Base-by-base conservation (phyloP, 176 grass and related monocot genomes). In the Rhynchospora pubera region DNA sequence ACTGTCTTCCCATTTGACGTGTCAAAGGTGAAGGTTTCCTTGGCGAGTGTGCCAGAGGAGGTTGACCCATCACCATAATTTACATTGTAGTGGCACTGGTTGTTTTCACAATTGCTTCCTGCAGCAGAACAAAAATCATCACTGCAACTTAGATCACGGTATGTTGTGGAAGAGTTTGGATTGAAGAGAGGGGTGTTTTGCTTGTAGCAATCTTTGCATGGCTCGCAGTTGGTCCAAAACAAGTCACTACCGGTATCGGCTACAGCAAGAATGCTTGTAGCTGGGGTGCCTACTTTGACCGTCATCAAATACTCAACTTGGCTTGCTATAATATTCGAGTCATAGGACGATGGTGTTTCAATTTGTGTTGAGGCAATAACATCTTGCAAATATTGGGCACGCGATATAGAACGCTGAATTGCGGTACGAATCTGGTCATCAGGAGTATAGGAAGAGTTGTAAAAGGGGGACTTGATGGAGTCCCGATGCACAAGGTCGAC, bases 231-330 rank as follows among this genome's bases (percentile, higher is more conserved):
- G 39, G 77, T 86, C 84, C 84, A 86, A 7, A 62, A 10, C 5
- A 86, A 77, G 34, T 86, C 63, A 13, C 78, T 86, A 28, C 84
- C 84, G 9, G 78, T 86, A 59, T 75, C 78, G 2, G 48, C 75
- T 51, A 85, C 10, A 55, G 62, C 75, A 14, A 69, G 18, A 79
- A 85, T 57, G 47, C 53, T 80, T 51, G 3, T 69, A 15, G 75
- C 9, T 34, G 76, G 61, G 16, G 84, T 80, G 61, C 84, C 84
- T 62, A 80, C 39, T 43, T 79, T 28, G 61, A 85, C 44, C 62
- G 30, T 45, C 57, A 80, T 80, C 19, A 80, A 62, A 80, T 80
- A 80, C 30, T 80, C 78, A 23, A 47, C 46, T 16, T 3, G 1
- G 34, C 2, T 46, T 24, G 78, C 16, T 0, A 43, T 61, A 80